Evolutionary conservation across 192 early-diverging fungal genomes (phyloP).

Genomic region (Backusella morwellensis): DNA sequence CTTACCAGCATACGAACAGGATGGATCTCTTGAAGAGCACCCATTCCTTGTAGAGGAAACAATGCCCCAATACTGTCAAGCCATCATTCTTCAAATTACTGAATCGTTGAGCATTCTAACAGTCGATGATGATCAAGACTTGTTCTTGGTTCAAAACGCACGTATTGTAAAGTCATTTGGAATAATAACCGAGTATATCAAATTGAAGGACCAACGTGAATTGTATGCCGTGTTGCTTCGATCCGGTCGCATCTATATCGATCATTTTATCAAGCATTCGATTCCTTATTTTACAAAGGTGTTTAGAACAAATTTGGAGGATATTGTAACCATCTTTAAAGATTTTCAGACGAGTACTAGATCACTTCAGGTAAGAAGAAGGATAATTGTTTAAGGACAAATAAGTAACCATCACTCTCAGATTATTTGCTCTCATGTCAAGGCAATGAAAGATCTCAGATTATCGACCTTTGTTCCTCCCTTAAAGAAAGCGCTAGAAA

Average conservation of each 20-base stretch:
- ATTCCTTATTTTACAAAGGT: constrained; percentile 47
- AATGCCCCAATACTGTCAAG: constrained; percentile 40
- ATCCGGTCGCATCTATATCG: constrained; percentile 49
- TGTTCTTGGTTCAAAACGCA: constrained; percentile 27
- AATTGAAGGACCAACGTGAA: constrained; percentile 44
- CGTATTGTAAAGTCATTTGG: constrained; percentile 45
- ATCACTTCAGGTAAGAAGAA: constrained; percentile 42
- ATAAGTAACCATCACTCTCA: constrained; percentile 29
- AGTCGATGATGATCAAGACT: background rate
- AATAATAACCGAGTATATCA: constrained; percentile 42
- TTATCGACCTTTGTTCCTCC: constrained; percentile 66
- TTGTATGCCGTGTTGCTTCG: constrained; percentile 44
- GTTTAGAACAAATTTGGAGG: constrained; percentile 44
- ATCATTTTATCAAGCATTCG: constrained; percentile 49
- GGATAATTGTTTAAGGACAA: background rate
- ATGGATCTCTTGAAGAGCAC: constrained; percentile 27
- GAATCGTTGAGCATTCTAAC: background rate
- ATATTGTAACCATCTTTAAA: constrained; percentile 48
- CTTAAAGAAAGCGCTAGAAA: constrained; percentile 68
- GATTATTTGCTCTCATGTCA: constrained; percentile 76
- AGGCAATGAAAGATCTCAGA: constrained; percentile 60
- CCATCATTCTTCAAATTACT: constrained; percentile 22
- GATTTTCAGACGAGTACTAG: constrained; percentile 49
- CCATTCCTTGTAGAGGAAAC: constrained; percentile 43
- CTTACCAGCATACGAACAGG: constrained; percentile 39